These are phyloP conservation scores for Gyrodon lividus DNA, from an alignment of 768 basidiomycete species.

Conservation along the genomic window DNA sequence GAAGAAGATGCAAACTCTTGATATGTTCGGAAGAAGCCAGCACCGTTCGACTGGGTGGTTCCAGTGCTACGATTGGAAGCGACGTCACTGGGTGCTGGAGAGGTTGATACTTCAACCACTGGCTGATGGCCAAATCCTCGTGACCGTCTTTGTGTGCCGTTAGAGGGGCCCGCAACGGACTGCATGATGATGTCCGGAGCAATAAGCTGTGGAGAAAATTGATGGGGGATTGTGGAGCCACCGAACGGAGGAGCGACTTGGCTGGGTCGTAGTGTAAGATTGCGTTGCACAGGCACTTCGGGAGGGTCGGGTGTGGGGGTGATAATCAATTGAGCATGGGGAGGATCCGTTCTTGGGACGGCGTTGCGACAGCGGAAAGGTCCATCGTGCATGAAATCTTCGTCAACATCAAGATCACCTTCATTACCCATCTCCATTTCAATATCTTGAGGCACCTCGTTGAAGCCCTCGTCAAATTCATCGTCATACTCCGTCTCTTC, in stretches of 20 bases:
- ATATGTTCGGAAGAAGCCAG: conserved; percentile 62
- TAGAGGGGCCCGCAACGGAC: conserved; percentile 35
- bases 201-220: conserved; percentile 4
- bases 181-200: conserved; percentile 32
- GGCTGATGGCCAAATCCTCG: conserved; percentile 51
- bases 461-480: conserved; percentile 36
- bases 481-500: conserved; percentile 69
- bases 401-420: conserved; percentile 46
- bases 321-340: conserved; percentile 11
- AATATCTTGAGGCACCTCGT: conserved; percentile 29
- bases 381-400: conserved; percentile 38
- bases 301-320: conserved; percentile 13
- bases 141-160: conserved; percentile 38
- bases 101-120: conserved; percentile 58
- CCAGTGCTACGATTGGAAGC: conserved; percentile 53
- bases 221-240: conserved; percentile 1
- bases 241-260: conserved; percentile 13
- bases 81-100: conserved; percentile 62
- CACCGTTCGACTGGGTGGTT: conserved; percentile 54
- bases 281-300: conserved; percentile 32
- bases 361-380: conserved; percentile 27
- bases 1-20: conserved; percentile 43
- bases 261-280: conserved; percentile 24
- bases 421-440: conserved; percentile 37
- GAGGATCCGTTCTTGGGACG: conserved; percentile 7